Base-by-base conservation (phyloP, 2,329 filamentous ascomycete species). In the Tolypocladium nubicola region DNA sequence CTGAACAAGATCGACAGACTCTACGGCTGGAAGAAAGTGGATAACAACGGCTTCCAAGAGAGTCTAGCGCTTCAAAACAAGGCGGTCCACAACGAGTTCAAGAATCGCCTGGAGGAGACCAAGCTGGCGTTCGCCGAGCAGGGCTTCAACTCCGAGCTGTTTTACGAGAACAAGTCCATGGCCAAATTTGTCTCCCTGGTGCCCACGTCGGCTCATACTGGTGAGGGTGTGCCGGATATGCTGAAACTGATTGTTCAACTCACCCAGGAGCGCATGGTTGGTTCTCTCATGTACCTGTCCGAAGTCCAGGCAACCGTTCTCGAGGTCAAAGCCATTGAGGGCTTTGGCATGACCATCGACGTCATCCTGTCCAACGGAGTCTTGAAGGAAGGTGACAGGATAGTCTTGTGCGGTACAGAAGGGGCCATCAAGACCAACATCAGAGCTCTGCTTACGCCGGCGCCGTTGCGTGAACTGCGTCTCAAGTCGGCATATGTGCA, bases 1-100 rank as follows among this genome's bases (percentile, higher is more conserved):
- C 80, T 99, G 69, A 99, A 99, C 87, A 99, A 99, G 81, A 97
- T 99, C 65, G 94, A 99, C 84, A 91, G 94, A 83, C 85, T 99
- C 19, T 99, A 97, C 71, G 91, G 90, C 71, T 99, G 95, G 94
- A 96, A 96, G 80, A 91, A 93, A 78, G 90, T 97, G 60, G 91
- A 94, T 68, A 96, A 99, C 83, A 99, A 99, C 71, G 94, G 94
- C 59, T 97, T 99, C 83, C 86, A 90, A 68, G 93, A 97, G 72
- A 93, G 88, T 75, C 78, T 99, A 71, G 84, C 84, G 45, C 81
- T 95, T 67, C 94, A 99, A 76, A 95, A 85, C 78, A 94, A 93
- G 76, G 87, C 88, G 55, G 92, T 97, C 13, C 89, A 96, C 75
- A 90, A 90, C 71, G 94, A 99, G 73, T 99, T 99, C 78, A 84